phyloP scores from a whole-genome alignment of 192 early-diverging fungal genomes.

The Chytriomyces sp. region DNA sequence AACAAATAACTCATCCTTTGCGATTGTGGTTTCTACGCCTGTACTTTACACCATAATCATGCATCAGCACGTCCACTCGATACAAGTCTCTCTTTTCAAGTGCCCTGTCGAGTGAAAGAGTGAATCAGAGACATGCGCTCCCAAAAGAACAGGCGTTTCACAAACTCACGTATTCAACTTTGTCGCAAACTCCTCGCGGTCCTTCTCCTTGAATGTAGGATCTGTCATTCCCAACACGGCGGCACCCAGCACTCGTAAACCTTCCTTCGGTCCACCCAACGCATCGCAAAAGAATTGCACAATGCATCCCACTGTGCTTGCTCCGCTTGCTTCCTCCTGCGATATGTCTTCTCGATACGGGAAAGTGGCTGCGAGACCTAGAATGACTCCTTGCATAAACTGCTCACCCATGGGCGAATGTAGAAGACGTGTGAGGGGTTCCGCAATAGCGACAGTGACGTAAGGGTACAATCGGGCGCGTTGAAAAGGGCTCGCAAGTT shows the following conservation, averaged over 20 bases:
- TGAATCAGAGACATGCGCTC: not conserved
- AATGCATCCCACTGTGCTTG: not conserved
- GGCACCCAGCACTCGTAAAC: not conserved
- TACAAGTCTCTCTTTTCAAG: constrained; percentile 18
- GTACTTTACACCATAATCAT: constrained; percentile 29
- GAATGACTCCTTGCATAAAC: not conserved
- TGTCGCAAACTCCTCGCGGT: not conserved
- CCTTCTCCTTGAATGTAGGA: constrained; percentile 1
- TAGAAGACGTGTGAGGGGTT: no score
- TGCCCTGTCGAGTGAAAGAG: not conserved
- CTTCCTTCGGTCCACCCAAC: not conserved
- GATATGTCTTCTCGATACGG: constrained; percentile 29
- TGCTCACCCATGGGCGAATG: no score
- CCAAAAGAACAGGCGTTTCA: not conserved
- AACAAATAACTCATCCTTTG: constrained; percentile 8
- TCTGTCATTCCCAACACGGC: constrained; percentile 1
- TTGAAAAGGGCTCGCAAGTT: no score
- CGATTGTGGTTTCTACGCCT: constrained; percentile 7
- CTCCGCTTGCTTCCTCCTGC: constrained; percentile 4
- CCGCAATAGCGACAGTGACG: no score
- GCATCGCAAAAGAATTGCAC: constrained; percentile 1
- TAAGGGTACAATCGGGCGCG: no score
- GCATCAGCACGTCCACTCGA: constrained; percentile 22
- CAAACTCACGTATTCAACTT: not conserved
- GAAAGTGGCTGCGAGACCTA: constrained; percentile 5